phyloP scores from a whole-genome alignment of 2,329 filamentous ascomycete genomes.

The Lecanicillium sp. region DNA sequence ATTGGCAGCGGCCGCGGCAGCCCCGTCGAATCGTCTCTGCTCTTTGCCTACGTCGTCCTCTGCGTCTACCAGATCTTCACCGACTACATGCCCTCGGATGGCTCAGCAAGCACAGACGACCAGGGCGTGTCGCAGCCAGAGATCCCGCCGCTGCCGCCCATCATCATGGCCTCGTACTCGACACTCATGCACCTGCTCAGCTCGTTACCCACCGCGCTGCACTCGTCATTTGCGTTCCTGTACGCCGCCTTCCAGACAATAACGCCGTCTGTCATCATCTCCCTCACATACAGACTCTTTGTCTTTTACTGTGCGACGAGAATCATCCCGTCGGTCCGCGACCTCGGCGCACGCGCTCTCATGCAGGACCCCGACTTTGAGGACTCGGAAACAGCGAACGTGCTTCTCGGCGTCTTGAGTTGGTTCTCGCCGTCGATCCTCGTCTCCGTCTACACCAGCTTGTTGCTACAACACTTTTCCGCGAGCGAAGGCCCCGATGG shows the following conservation, averaged over 20 bases:
- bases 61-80: conserved; percentile 99
- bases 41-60: conserved; percentile 96
- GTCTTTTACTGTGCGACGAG: conserved; percentile 93
- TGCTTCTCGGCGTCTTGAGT: conserved; percentile 73
- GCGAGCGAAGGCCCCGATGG: conserved; percentile 62
- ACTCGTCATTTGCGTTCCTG: conserved; percentile 77
- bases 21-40: conserved; percentile 85
- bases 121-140: conserved; percentile 60
- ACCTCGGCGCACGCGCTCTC: conserved; percentile 74
- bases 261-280: conserved; percentile 92
- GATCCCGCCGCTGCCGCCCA: conserved; percentile 90
- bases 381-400: conserved; percentile 74
- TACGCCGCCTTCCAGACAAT: conserved; percentile 91
- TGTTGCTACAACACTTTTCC: conserved; percentile 92
- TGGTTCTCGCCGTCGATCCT: conserved; percentile 95
- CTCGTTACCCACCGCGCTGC: conserved; percentile 73
- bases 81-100: conserved; percentile 83
- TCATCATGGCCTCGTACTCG: conserved; percentile 97
- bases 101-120: conserved; percentile 44
- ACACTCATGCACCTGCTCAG: conserved; percentile 80
- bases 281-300: conserved; percentile 84
- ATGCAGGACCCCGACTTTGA: conserved; percentile 81
- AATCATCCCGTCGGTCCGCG: conserved; percentile 88
- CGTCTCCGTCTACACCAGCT: conserved; percentile 91
- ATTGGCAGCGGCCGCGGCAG: conserved; percentile 92